Percentiles rank a stretch among this genome's conserved stretches.
phyloP scores from a whole-genome alignment of 306 rosid species.

The Casuarina cunninghamiana region DNA sequence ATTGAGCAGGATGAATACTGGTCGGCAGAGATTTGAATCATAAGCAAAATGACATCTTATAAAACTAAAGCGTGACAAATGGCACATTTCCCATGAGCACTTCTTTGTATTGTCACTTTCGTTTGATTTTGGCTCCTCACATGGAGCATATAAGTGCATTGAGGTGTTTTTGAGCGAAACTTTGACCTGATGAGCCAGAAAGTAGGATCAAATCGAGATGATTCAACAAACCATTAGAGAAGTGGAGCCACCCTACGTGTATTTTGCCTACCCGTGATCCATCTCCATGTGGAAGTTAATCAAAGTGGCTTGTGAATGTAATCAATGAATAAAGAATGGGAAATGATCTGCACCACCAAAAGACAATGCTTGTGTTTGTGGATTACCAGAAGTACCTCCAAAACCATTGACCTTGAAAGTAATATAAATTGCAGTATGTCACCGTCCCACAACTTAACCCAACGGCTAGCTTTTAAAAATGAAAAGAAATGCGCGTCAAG shows the following conservation, averaged over 20 bases:
- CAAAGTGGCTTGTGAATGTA: constrained; percentile 22
- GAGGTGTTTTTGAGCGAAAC: not conserved
- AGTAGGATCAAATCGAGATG: not conserved
- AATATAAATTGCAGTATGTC: constrained; percentile 35
- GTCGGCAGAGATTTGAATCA: constrained; percentile 62
- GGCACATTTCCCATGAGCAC: too few species aligned
- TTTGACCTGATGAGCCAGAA: too few species aligned
- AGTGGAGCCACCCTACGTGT: not conserved
- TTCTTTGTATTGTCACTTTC: not conserved
- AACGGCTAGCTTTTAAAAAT: constrained; percentile 53
- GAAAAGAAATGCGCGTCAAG: constrained; percentile 13
- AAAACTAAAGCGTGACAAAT: too few species aligned
- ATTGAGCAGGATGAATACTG: constrained; percentile 40
- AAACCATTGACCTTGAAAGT: constrained; percentile 52
- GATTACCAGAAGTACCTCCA: constrained; percentile 39
- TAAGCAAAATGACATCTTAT: constrained; percentile 33
- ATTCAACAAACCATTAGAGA: not conserved
- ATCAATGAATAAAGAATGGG: constrained; percentile 7
- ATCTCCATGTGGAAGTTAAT: constrained; percentile 28
- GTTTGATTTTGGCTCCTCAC: constrained; percentile 1
- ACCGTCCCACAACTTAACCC: constrained; percentile 62
- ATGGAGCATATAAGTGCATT: not conserved
- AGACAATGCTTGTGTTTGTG: constrained; percentile 44
- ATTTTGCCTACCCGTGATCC: constrained; percentile 4
- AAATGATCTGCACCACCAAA: constrained; percentile 48